These are phyloP conservation scores for Moesziomyces sp. DNA, from an alignment of 1,284 basidiomycete genomes.

Conservation along the genomic window DNA sequence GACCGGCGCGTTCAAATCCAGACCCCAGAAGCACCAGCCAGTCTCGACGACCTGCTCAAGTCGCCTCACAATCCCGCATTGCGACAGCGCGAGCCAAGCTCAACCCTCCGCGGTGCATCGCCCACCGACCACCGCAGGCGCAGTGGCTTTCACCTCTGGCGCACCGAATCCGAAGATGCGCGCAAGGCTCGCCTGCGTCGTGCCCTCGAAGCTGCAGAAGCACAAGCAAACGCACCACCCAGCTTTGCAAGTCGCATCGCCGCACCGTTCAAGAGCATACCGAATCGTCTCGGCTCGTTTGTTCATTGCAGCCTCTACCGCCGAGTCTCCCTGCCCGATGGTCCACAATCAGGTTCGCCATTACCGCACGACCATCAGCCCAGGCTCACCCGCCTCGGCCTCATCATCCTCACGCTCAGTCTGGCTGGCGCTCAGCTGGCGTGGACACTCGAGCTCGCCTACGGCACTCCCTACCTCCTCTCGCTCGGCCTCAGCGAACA, in stretches of 20 bases:
- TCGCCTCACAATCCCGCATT: slow-evolving; percentile 39
- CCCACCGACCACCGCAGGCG: slow-evolving; percentile 39
- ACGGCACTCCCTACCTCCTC: slow-evolving; percentile 92
- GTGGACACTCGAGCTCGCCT: slow-evolving; percentile 83
- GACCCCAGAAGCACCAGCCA: slow-evolving; percentile 40
- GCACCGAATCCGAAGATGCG: slow-evolving; percentile 49
- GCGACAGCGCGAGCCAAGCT: slow-evolving; percentile 12
- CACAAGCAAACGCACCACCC: slow-evolving; percentile 12
- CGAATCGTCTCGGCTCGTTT: slow-evolving; percentile 1
- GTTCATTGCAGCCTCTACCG: slow-evolving; percentile 26
- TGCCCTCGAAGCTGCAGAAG: slow-evolving; percentile 19
- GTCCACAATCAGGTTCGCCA: neutral
- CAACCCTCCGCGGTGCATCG: slow-evolving; percentile 25
- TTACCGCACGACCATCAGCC: slow-evolving; percentile 2
- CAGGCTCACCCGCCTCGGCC: slow-evolving; percentile 65
- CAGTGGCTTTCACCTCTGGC: slow-evolving; percentile 56
- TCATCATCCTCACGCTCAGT: slow-evolving; percentile 71
- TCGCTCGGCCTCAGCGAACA: slow-evolving; percentile 88
- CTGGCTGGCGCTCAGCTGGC: slow-evolving; percentile 85
- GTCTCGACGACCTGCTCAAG: slow-evolving; percentile 44
- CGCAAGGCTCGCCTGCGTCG: slow-evolving; percentile 19
- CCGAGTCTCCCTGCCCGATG: slow-evolving; percentile 6
- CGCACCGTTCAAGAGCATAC: neutral
- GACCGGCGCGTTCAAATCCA: slow-evolving; percentile 14
- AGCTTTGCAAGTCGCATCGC: neutral